Evolutionary conservation across 768 basidiomycete genomes (phyloP), one percentile per base, ranked within the genome.

Genomic region (Chalciporus piperatus): DNA sequence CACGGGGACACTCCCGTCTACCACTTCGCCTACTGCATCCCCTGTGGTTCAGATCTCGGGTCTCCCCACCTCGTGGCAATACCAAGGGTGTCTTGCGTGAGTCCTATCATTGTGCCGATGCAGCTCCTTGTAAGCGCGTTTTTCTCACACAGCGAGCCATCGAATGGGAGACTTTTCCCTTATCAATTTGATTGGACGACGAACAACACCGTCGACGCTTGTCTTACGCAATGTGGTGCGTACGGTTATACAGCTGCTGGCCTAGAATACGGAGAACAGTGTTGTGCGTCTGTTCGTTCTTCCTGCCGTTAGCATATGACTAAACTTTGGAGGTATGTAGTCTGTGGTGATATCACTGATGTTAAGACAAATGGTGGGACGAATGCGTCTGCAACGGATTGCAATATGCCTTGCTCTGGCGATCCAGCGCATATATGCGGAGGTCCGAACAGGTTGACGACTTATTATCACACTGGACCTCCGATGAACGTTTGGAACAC

Each of bases 221-320:
- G 90, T 61, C 72, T 90, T 57, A 76, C 66, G 41, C 85, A 83
- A 62, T 92, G 90, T 58, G 76, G 81, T 13, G 73, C 76, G 1
- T 90, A 81, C 56, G 90, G 90, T 8, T 92, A 80, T 61, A 76
- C 84, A 1, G 87, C 79, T 37, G 82, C 82, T 25, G 89, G 86
- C 22, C 72, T 84, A 53, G 89, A 85, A 70, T 87, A 75, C 46
- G 84, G 79, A 13, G 62, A 83, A 54, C 84, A 89, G 60, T 92
- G 89, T 72, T 90, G 87, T 87, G 59, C 61, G 85, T 76, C 3
- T 41, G 3, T 32, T 32, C 13, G 7, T 17, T 25, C 22, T 50
- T 50, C 6, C 7, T 43, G 13, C 16, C 12, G 7, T 45, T 10
- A 27, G 10, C 11, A 10, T 19, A 20, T 48, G 32, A 35, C 37